phyloP scores from a whole-genome alignment of 495 filamentous ascomycete genomes.

The Penicillium lagena region DNA sequence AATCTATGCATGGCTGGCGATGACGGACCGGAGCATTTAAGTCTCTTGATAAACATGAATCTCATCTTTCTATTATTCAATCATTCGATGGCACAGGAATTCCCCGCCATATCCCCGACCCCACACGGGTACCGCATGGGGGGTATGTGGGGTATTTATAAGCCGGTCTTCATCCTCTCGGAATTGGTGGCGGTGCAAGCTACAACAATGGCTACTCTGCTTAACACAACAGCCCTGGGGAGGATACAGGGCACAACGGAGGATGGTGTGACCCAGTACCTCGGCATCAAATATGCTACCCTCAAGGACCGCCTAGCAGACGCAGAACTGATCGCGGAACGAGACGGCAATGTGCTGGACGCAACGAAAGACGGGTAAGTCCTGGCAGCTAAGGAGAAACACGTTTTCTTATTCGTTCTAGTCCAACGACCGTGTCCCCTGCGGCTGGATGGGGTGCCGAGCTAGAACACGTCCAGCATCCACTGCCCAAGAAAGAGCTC shows the following conservation, averaged over 20 bases:
- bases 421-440: slow-evolving; percentile 20
- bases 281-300: slow-evolving; percentile 30
- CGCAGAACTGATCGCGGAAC: slow-evolving; percentile 18
- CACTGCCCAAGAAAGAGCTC: slow-evolving; percentile 21
- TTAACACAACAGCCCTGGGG: slow-evolving; percentile 8
- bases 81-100: too few species aligned
- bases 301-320: slow-evolving; percentile 23
- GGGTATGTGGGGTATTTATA: too few species aligned
- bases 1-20: too few species aligned
- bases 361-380: slow-evolving; percentile 23
- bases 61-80: too few species aligned
- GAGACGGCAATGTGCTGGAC: slow-evolving; percentile 15
- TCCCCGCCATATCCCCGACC: too few species aligned
- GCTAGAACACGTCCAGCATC: slow-evolving; percentile 19
- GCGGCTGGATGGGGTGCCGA: slow-evolving; percentile 20
- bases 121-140: too few species aligned
- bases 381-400: too few species aligned
- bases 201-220: too few species aligned
- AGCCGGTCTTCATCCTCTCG: too few species aligned
- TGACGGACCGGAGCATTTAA: too few species aligned
- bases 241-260: slow-evolving; percentile 14
- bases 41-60: too few species aligned
- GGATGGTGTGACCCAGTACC: slow-evolving; percentile 22
- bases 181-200: too few species aligned
- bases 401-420: neutral